Evolutionary conservation across 164 flowering plant species (phyloP).

Genomic region (Umbellularia californica): DNA sequence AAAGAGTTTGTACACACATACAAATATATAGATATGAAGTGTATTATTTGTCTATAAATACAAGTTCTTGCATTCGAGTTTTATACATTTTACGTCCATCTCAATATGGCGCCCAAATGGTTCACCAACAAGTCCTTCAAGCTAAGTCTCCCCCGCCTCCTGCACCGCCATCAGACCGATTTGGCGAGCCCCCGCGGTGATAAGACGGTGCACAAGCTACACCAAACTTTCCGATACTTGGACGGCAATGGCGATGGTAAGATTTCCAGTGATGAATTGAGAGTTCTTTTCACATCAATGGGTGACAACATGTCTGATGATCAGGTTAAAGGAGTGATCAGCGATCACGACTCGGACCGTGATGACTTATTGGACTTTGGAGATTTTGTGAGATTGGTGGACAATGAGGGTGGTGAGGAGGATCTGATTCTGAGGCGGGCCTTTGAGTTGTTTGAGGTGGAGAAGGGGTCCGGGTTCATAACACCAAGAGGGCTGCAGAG

Average conservation of each 20-base stretch:
- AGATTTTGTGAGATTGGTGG: slow-evolving; percentile 55
- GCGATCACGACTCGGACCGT: slow-evolving; percentile 47
- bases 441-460: slow-evolving; percentile 72
- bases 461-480: slow-evolving; percentile 68
- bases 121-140: slow-evolving; percentile 12
- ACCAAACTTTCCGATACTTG: slow-evolving; percentile 51
- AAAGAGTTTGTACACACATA: too few species aligned
- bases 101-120: slow-evolving; percentile 5
- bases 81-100: neutral
- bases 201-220: slow-evolving; percentile 29
- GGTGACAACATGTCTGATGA: slow-evolving; percentile 62
- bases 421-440: slow-evolving; percentile 45
- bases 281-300: slow-evolving; percentile 45
- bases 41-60: too few species aligned
- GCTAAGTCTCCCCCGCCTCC: slow-evolving; percentile 8
- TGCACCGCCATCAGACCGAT: neutral
- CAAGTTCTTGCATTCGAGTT: too few species aligned
- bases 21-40: too few species aligned
- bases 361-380: slow-evolving; percentile 52
- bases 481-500: slow-evolving; percentile 67
- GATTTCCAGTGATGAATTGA: slow-evolving; percentile 55
- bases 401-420: slow-evolving; percentile 24
- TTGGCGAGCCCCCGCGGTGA: neutral
- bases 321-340: slow-evolving; percentile 42
- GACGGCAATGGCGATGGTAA: slow-evolving; percentile 69